Conservation (phyloP, 805 yeast species). For the Ogataea saltuana region DNA sequence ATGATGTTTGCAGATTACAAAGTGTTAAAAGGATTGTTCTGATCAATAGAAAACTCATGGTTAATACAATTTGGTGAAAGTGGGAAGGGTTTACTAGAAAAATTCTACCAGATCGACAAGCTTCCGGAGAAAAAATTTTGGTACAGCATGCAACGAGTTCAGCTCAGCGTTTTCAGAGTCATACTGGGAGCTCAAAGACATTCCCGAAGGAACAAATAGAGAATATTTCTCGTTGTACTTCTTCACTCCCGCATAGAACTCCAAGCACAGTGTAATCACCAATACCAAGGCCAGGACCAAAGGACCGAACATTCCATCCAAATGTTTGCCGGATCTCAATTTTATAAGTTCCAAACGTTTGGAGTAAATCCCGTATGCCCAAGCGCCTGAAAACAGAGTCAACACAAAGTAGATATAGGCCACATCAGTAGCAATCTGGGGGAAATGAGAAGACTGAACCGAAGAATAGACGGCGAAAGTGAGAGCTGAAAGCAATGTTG, state of each 20-base stretch:
- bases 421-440: conserved; percentile 60
- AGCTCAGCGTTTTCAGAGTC: conserved; percentile 19
- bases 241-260: conserved; percentile 68
- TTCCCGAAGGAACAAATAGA: conserved; percentile 15
- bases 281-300: conserved; percentile 72
- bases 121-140: conserved; percentile 26
- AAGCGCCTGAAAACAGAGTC: conserved; percentile 78
- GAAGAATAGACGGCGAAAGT: conserved; percentile 84
- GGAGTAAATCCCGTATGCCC: conserved; percentile 85
- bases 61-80: too few relatives aligned
- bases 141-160: conserved; percentile 30
- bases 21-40: too few relatives aligned
- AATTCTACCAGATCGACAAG: conserved; percentile 29
- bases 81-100: too few relatives aligned
- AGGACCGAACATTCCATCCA: conserved; percentile 92
- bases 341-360: conserved; percentile 70
- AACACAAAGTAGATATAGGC: conserved; percentile 81
- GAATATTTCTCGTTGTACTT: conserved; percentile 30
- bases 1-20: too few relatives aligned
- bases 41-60: too few relatives aligned
- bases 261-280: conserved; percentile 62
- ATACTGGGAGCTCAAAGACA: conserved; percentile 1
- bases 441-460: conserved; percentile 63
- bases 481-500: conserved; percentile 77
- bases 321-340: conserved; percentile 80